phyloP scores from a whole-genome alignment of 129 eudicot species.

The Centrapalus pauciflorus region DNA sequence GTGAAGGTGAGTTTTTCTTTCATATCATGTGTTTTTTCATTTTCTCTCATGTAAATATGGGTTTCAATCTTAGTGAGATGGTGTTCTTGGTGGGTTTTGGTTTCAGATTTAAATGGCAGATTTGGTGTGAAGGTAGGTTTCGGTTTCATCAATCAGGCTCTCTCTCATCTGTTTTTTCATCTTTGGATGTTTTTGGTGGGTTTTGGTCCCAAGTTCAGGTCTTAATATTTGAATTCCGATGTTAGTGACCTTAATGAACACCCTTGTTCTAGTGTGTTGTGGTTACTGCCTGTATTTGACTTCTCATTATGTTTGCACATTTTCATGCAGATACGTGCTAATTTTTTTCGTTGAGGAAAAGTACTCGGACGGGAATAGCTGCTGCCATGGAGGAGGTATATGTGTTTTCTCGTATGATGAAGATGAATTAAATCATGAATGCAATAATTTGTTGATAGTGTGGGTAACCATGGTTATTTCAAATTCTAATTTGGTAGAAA shows the following conservation, averaged over 20 bases:
- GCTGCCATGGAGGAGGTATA: constrained; percentile 78
- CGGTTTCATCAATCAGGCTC: too few species aligned
- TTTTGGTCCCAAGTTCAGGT: too few species aligned
- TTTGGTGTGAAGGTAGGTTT: too few species aligned
- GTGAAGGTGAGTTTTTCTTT: too few species aligned
- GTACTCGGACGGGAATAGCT: constrained; percentile 67
- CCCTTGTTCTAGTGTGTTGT: not conserved
- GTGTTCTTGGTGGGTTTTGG: too few species aligned
- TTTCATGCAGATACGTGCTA: constrained; percentile 64
- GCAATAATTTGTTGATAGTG: constrained; percentile 31
- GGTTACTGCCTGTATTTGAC: constrained; percentile 1
- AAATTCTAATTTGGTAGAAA: constrained; percentile 74
- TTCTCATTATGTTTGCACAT: not conserved
- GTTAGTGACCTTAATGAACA: not conserved
- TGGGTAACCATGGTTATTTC: constrained; percentile 41
- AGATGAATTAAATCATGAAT: not conserved
- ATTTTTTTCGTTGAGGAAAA: constrained; percentile 74
- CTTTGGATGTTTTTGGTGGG: too few species aligned
- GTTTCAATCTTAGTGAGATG: too few species aligned
- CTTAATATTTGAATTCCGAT: too few species aligned
- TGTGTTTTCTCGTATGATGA: constrained; percentile 24
- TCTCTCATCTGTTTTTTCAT: too few species aligned
- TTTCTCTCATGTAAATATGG: too few species aligned
- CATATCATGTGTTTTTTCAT: too few species aligned
- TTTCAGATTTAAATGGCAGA: too few species aligned